Conservation (phyloP, 805 yeast genomes). For the Clavispora santaluciae region DNA sequence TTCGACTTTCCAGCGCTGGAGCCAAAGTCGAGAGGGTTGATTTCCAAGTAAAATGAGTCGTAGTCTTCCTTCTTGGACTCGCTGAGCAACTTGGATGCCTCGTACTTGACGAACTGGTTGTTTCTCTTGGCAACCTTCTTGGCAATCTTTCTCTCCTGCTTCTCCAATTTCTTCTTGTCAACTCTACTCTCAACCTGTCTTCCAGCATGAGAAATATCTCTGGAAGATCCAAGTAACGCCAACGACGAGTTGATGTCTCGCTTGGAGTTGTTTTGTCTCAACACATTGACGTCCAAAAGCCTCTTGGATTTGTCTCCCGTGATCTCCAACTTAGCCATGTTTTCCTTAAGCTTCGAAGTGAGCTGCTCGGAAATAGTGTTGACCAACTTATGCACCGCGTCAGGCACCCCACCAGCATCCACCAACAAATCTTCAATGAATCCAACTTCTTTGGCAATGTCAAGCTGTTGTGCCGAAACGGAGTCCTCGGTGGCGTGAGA, state of each 20-base stretch:
- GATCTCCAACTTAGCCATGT: conserved; percentile 66
- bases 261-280: conserved; percentile 51
- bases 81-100: conserved; percentile 85
- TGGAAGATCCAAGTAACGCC: conserved; percentile 70
- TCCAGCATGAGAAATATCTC: conserved; percentile 88
- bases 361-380: conserved; percentile 44
- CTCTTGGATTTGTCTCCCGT: conserved; percentile 89
- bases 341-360: conserved; percentile 52
- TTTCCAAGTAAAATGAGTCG: conserved; percentile 91
- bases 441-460: conserved; percentile 60
- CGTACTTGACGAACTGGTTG: conserved; percentile 79
- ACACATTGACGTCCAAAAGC: conserved; percentile 70
- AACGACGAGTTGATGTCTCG: conserved; percentile 73
- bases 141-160: conserved; percentile 96
- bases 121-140: conserved; percentile 91
- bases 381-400: conserved; percentile 49
- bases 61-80: conserved; percentile 68
- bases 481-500: conserved; percentile 76
- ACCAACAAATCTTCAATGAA: conserved; percentile 62
- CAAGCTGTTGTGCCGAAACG: conserved; percentile 68
- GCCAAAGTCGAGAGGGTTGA: conserved; percentile 91
- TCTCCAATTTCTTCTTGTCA: conserved; percentile 92
- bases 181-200: conserved; percentile 90
- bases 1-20: conserved; percentile 87
- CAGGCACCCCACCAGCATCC: conserved; percentile 77